phyloP scores from a whole-genome alignment of 352 stramenopile species.

The Pythium insidiosum region DNA sequence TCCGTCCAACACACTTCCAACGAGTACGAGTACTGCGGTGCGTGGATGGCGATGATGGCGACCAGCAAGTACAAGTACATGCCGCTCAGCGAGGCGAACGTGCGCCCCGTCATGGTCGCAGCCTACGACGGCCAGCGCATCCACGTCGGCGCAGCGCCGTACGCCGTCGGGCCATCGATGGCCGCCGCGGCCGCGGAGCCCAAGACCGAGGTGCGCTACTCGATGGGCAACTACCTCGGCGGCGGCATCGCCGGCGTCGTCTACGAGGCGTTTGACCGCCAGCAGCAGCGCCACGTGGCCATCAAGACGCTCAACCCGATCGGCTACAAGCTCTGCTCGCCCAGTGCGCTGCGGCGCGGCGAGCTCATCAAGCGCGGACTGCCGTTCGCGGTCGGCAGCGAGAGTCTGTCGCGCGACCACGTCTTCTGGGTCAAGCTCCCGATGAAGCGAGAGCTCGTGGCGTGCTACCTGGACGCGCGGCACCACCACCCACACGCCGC shows the following conservation, averaged over 20 bases:
- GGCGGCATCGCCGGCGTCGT: constrained; percentile 89
- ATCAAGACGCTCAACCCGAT: constrained; percentile 98
- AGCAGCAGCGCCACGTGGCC: constrained; percentile 78
- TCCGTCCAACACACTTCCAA: background rate
- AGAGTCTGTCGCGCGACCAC: constrained; percentile 65
- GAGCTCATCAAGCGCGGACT: constrained; percentile 82
- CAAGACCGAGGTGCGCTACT: constrained; percentile 34
- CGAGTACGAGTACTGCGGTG: too few relatives aligned
- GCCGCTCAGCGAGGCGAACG: constrained; percentile 77
- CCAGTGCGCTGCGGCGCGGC: constrained; percentile 60
- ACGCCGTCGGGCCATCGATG: background rate
- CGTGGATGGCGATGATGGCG: constrained; percentile 16
- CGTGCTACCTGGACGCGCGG: constrained; percentile 52
- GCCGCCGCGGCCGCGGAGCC: constrained; percentile 4
- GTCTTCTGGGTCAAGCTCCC: constrained; percentile 73
- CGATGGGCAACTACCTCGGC: constrained; percentile 90
- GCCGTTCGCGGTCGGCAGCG: constrained; percentile 30
- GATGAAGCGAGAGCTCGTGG: constrained; percentile 47
- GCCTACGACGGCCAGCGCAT: constrained; percentile 78
- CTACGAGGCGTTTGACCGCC: constrained; percentile 85
- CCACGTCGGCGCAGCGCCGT: constrained; percentile 22
- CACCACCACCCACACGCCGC: background rate
- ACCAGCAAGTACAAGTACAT: constrained; percentile 67
- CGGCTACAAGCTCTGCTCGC: constrained; percentile 87
- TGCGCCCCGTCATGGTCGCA: constrained; percentile 64